Conservation (phyloP, 495 filamentous ascomycete genomes). For the Pseudotulostoma volvatum region DNA sequence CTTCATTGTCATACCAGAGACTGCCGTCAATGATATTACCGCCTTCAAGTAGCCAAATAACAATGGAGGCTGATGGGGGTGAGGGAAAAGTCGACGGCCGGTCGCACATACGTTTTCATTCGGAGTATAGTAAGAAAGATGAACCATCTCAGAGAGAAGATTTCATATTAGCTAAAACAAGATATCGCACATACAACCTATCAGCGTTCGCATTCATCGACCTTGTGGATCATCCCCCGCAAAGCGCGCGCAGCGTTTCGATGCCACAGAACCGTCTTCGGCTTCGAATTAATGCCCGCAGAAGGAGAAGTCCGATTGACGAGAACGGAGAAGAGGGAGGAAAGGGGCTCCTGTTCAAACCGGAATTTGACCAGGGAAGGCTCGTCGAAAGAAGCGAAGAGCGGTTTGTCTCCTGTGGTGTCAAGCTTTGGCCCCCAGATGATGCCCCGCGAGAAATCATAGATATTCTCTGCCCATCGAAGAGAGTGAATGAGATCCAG, state of each 20-base stretch:
- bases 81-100: slow-evolving; percentile 8
- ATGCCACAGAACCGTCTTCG: slow-evolving; percentile 32
- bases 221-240: slow-evolving; percentile 41
- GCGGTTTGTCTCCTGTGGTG: slow-evolving; percentile 32
- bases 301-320: slow-evolving; percentile 23
- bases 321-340: slow-evolving; percentile 19
- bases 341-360: slow-evolving; percentile 18
- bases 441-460: slow-evolving; percentile 30
- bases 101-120: slow-evolving; percentile 23
- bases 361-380: slow-evolving; percentile 16
- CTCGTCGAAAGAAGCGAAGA: slow-evolving; percentile 23
- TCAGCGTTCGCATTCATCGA: slow-evolving; percentile 46
- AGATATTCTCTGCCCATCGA: slow-evolving; percentile 39
- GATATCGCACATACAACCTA: slow-evolving; percentile 42
- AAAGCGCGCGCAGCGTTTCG: slow-evolving; percentile 11
- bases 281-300: slow-evolving; percentile 33
- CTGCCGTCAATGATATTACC: neutral
- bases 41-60: neutral
- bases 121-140: slow-evolving; percentile 31
- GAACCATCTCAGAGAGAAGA: slow-evolving; percentile 24
- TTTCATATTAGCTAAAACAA: slow-evolving; percentile 41
- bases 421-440: slow-evolving; percentile 44
- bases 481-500: slow-evolving; percentile 27
- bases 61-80: neutral
- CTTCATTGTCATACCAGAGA: neutral